A percentile compares a stretch with the other conserved stretches of the same genome.
phyloP scores from a whole-genome alignment of 2,329 filamentous ascomycete species.

The Alternaria brassicae region DNA sequence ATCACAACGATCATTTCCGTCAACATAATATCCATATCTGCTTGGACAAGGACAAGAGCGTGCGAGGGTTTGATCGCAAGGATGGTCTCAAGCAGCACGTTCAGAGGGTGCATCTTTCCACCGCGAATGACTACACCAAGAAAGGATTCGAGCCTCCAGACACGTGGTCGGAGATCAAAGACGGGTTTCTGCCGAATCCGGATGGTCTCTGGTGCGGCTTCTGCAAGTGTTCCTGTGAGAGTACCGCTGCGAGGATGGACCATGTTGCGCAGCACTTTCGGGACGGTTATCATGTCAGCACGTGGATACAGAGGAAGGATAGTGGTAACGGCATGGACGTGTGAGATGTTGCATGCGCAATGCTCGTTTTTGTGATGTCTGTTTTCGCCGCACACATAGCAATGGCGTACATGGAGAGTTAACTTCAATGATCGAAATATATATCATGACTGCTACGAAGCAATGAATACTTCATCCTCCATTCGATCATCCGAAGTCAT shows the following conservation, averaged over 20 bases:
- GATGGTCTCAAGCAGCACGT: not conserved
- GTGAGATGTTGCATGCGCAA: not conserved
- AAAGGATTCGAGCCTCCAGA: not conserved
- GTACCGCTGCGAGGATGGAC: not conserved
- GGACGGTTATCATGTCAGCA: not conserved
- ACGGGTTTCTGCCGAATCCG: not conserved
- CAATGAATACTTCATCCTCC: too few relatives aligned
- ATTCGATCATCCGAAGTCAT: too few relatives aligned
- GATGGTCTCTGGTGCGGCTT: not conserved
- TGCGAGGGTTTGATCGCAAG: not conserved
- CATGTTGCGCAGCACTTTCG: not conserved
- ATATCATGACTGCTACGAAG: not conserved
- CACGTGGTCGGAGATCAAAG: not conserved
- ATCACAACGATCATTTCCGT: not conserved
- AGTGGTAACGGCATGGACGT: fast-evolving
- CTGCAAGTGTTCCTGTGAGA: not conserved
- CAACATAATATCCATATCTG: not conserved
- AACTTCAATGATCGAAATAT: not conserved
- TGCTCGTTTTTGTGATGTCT: not conserved
- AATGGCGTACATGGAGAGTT: not conserved
- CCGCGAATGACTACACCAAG: not conserved
- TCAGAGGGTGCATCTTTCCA: not conserved
- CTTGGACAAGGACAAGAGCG: not conserved
- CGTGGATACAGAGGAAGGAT: not conserved
- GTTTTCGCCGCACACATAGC: not conserved